Evolutionary conservation across 2,329 filamentous ascomycete genomes (phyloP).

Genomic region (Cytospora piceicola): DNA sequence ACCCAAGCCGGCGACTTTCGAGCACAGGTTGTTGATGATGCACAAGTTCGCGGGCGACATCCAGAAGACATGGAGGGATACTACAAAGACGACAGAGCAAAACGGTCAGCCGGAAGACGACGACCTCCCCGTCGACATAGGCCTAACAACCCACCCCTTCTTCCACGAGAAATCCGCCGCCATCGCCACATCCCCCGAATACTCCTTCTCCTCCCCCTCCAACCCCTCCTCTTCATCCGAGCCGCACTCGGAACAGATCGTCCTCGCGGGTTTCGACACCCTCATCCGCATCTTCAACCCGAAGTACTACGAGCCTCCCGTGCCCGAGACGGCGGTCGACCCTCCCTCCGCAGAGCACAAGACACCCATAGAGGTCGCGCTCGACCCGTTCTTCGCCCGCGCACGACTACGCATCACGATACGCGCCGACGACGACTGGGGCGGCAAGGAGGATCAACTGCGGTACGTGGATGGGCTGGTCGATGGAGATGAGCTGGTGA

Average conservation of each 20-base stretch:
- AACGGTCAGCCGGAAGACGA: background rate
- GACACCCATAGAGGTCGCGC: conserved; percentile 54
- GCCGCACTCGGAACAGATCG: conserved; percentile 57
- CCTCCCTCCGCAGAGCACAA: conserved; percentile 3
- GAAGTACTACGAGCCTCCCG: conserved; percentile 65
- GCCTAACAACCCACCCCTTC: conserved; percentile 71
- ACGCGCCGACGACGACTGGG: conserved; percentile 65
- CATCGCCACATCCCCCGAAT: conserved; percentile 54
- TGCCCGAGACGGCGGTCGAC: conserved; percentile 6
- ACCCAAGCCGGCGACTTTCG: conserved; percentile 69
- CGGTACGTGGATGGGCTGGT: conserved; percentile 57
- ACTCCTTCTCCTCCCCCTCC: conserved; percentile 34
- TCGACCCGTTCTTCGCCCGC: conserved; percentile 66
- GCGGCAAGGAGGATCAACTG: conserved; percentile 56
- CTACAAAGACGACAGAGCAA: background rate
- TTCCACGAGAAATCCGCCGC: conserved; percentile 72
- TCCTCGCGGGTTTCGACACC: conserved; percentile 77
- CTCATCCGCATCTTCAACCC: conserved; percentile 72
- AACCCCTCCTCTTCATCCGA: background rate
- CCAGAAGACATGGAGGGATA: conserved; percentile 35
- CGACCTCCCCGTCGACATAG: conserved; percentile 61
- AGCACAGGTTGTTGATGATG: conserved; percentile 73
- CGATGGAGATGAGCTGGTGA: conserved; percentile 49
- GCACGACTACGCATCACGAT: conserved; percentile 67
- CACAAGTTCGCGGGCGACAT: conserved; percentile 65